These are phyloP conservation scores for Apiotrichum porosum DNA, from an alignment of 1,284 basidiomycete species.

Conservation along the genomic window DNA sequence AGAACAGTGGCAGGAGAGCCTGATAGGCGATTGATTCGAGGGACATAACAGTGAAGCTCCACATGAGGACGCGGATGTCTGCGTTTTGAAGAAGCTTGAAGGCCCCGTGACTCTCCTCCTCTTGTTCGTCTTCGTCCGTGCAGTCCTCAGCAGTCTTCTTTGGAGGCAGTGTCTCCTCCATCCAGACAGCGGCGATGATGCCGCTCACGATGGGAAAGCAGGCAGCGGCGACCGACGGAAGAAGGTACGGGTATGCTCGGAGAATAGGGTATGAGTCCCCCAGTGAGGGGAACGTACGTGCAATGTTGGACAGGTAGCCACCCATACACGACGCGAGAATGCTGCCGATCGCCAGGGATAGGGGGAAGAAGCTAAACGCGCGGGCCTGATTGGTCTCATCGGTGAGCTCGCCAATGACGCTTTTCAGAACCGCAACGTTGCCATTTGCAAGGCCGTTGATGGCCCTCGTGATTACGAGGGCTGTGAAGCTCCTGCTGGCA, in stretches of 20 bases:
- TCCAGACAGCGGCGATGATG: conserved; percentile 22
- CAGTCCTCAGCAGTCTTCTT: too few species aligned
- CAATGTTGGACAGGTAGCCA: conserved; percentile 17
- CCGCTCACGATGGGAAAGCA: conserved; percentile 27
- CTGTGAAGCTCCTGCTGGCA: conserved; percentile 26
- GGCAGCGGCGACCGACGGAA: conserved; percentile 30
- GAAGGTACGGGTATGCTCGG: conserved; percentile 28
- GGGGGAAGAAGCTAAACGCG: conserved; percentile 40
- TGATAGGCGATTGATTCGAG: conserved; percentile 28
- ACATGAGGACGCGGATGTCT: conserved; percentile 29
- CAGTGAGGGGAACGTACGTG: conserved; percentile 16
- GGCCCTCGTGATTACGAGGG: conserved; percentile 27
- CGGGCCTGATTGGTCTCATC: conserved; percentile 38
- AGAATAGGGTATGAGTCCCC: conserved; percentile 27
- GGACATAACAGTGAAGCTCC: conserved; percentile 32
- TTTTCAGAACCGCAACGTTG: conserved; percentile 39
- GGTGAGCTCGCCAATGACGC: conserved; percentile 35
- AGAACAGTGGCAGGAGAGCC: conserved; percentile 39
- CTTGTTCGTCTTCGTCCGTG: too few species aligned
- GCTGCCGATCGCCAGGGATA: conserved; percentile 34
- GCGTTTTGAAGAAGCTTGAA: conserved; percentile 22
- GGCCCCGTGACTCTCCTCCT: conserved; percentile 2
- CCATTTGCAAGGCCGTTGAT: conserved; percentile 38
- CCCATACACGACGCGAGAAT: conserved; percentile 36
- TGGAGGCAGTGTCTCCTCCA: conserved; percentile 34